Evolutionary conservation across 2,329 filamentous ascomycete species (phyloP).

Genomic region (Xylaria sp.): DNA sequence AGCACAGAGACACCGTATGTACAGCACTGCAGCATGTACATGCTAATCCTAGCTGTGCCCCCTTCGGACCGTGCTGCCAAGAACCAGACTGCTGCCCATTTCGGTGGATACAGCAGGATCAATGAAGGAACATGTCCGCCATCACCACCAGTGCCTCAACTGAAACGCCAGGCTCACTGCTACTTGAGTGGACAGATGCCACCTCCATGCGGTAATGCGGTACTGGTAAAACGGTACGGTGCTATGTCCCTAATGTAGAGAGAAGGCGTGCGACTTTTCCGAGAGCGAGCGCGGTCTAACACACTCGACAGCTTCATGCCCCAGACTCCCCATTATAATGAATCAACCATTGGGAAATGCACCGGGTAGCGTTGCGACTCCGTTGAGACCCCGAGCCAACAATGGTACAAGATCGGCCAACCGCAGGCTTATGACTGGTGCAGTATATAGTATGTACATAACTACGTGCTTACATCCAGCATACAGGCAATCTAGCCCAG

Average conservation of each 20-base stretch:
- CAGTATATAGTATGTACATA: neutral
- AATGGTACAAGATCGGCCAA: no score
- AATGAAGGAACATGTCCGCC: constrained; percentile 15
- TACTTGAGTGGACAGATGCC: neutral
- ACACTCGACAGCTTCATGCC: neutral
- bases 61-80: no score
- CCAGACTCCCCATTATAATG: no score
- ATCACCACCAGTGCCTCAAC: constrained; percentile 15
- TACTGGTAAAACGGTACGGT: no score
- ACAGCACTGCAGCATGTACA: neutral
- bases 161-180: constrained; percentile 25
- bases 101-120: no score
- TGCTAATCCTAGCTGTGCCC: neutral
- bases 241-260: no score
- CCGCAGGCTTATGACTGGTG: no score
- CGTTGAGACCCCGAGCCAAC: no score
- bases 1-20: neutral
- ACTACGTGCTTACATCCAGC: neutral
- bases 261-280: neutral
- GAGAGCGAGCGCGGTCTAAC: neutral
- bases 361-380: neutral
- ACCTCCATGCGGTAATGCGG: neutral
- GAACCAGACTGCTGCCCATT: no score
- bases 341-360: neutral
- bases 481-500: no score